Conservation (phyloP, 257 asterid genomes). For the Lantana camara region DNA sequence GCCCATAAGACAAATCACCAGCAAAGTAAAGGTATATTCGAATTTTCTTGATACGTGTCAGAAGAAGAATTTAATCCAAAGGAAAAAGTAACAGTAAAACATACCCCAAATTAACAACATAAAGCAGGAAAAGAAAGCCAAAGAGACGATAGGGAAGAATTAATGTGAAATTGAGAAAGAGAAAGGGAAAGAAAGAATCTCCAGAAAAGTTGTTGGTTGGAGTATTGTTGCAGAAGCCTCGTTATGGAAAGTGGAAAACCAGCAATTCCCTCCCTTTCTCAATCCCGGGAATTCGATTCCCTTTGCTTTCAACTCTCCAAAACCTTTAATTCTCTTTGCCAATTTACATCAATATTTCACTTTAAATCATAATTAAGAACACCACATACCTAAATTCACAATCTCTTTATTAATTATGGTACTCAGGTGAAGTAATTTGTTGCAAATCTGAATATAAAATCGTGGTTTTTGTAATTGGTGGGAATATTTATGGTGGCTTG, state of each 20-base stretch:
- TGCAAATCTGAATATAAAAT: no score
- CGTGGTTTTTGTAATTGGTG: constrained; percentile 1
- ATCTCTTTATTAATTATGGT: no score
- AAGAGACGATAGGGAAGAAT: not conserved
- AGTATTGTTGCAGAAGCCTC: constrained; percentile 69
- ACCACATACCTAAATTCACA: no score
- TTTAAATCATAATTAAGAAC: no score
- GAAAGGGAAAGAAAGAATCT: constrained; percentile 43
- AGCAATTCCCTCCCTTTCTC: constrained; percentile 32
- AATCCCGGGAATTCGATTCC: constrained; percentile 52
- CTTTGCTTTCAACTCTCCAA: constrained; percentile 4
- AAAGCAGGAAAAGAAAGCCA: not conserved
- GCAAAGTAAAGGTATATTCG: constrained; percentile 77
- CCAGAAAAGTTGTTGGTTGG: constrained; percentile 56
- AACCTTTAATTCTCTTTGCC: not conserved
- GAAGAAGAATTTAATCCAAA: constrained; percentile 48
- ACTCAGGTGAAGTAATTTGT: no score
- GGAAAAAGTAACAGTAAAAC: not conserved
- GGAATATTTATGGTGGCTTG: constrained; percentile 52
- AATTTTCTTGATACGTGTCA: constrained; percentile 58
- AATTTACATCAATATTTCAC: no score
- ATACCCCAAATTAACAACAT: not conserved
- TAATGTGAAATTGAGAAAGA: not conserved
- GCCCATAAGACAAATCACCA: no score
- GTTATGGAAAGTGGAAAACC: constrained; percentile 49